A percentile compares a stretch with the other conserved stretches of the same genome.
Evolutionary conservation across 805 yeast species (phyloP).

Genomic region (Candida ponderosae): DNA sequence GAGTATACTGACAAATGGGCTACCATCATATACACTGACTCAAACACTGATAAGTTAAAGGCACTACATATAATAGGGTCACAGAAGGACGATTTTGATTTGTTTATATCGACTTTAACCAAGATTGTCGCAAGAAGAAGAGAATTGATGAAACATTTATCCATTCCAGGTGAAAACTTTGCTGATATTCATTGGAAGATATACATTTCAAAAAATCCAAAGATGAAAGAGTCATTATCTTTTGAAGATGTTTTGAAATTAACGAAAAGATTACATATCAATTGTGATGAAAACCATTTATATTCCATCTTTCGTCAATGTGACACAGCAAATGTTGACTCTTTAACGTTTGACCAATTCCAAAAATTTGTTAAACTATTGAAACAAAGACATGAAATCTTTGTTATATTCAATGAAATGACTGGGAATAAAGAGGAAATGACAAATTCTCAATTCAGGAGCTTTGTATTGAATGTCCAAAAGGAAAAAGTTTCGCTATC

Average conservation of each 20-base stretch:
- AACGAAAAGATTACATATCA: conserved; percentile 63
- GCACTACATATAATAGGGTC: conserved; percentile 74
- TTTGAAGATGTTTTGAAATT: conserved; percentile 65
- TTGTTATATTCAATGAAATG: conserved; percentile 35
- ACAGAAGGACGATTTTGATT: conserved; percentile 40
- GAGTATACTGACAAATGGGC: conserved; percentile 70
- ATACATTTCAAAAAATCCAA: conserved; percentile 30
- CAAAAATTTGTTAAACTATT: conserved; percentile 63
- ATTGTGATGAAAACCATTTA: conserved; percentile 50
- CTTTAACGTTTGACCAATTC: conserved; percentile 65
- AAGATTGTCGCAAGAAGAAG: conserved; percentile 49
- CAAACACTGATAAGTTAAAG: conserved; percentile 55
- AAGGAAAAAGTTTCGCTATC: conserved; percentile 29
- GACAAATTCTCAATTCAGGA: conserved; percentile 23
- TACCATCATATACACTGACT: conserved; percentile 63
- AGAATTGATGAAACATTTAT: conserved; percentile 54
- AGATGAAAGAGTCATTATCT: conserved; percentile 31
- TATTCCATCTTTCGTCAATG: conserved; percentile 43
- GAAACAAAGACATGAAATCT: conserved; percentile 59
- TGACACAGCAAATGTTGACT: conserved; percentile 40
- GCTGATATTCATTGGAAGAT: conserved; percentile 60
- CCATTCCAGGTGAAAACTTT: conserved; percentile 55
- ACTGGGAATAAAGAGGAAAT: conserved; percentile 19
- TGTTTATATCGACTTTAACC: conserved; percentile 46
- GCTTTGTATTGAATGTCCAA: conserved; percentile 43